Evolutionary conservation across 768 basidiomycete species (phyloP).

Genomic region (Suillus fuscotomentosus): DNA sequence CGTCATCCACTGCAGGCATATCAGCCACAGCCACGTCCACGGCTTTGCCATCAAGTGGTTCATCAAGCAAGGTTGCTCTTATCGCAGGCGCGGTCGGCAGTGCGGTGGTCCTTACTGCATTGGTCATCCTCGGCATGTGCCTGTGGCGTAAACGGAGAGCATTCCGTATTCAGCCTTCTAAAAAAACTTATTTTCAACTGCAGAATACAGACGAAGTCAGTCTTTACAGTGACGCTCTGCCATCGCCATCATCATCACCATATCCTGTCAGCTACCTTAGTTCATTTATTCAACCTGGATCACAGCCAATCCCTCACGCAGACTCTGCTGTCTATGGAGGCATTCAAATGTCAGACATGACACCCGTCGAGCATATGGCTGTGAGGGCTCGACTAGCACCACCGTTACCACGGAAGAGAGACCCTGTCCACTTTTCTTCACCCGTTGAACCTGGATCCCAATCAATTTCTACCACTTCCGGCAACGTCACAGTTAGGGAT

Average conservation of each 20-base stretch:
- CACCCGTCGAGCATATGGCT: slow-evolving; percentile 21
- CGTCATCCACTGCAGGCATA: slow-evolving; percentile 42
- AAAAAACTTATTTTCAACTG: slow-evolving; percentile 25
- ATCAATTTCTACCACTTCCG: not conserved
- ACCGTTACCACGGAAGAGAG: slow-evolving; percentile 29
- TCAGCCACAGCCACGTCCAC: not conserved
- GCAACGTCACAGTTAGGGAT: not conserved
- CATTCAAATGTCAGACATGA: slow-evolving; percentile 16
- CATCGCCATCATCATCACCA: slow-evolving; percentile 3
- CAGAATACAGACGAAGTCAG: slow-evolving; percentile 31
- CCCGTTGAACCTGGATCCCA: slow-evolving; percentile 7
- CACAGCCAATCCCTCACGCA: slow-evolving; percentile 20
- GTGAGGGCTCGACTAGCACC: slow-evolving; percentile 20
- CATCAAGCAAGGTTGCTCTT: slow-evolving; percentile 36
- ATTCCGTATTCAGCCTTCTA: slow-evolving; percentile 16
- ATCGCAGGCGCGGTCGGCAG: slow-evolving; percentile 50
- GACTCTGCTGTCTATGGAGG: slow-evolving; percentile 18
- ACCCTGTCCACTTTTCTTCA: slow-evolving; percentile 14
- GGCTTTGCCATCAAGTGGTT: slow-evolving; percentile 5
- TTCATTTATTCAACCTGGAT: slow-evolving; percentile 16
- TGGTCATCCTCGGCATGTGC: slow-evolving; percentile 48
- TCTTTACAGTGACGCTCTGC: slow-evolving; percentile 12
- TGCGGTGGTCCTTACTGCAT: slow-evolving; percentile 47
- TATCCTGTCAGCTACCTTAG: slow-evolving; percentile 17
- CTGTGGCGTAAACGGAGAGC: slow-evolving; percentile 33